phyloP scores from a whole-genome alignment of 1,284 basidiomycete genomes.

The Apiotrichum porosum region DNA sequence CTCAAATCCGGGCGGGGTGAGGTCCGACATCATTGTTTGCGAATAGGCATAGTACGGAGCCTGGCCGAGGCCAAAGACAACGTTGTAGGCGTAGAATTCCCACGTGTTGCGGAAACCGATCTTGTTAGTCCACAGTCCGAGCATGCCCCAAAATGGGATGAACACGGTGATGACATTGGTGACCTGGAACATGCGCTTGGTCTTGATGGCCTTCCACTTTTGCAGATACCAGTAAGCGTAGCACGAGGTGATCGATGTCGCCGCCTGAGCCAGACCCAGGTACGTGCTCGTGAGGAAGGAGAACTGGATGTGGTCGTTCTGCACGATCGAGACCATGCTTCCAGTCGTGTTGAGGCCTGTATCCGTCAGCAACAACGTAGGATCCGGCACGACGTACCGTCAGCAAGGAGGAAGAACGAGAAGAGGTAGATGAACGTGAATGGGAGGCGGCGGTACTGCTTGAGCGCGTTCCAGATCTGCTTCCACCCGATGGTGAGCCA shows the following conservation, averaged over 20 bases:
- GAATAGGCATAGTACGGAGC: conserved; percentile 75
- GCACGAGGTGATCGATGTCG: conserved; percentile 57
- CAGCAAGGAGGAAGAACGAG: conserved; percentile 63
- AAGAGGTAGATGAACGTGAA: conserved; percentile 71
- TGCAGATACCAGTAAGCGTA: conserved; percentile 77
- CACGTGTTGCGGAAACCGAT: conserved; percentile 74
- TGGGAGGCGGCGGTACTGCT: conserved; percentile 56
- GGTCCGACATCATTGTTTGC: conserved; percentile 55
- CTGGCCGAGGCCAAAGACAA: conserved; percentile 71
- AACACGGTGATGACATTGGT: conserved; percentile 67
- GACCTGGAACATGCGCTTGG: conserved; percentile 56
- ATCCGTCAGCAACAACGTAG: too few species aligned
- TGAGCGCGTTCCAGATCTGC: conserved; percentile 67
- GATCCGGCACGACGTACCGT: too few species aligned
- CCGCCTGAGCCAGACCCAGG: conserved; percentile 65
- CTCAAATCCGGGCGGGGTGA: conserved; percentile 73
- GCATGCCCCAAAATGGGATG: conserved; percentile 79
- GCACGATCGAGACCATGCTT: conserved; percentile 40
- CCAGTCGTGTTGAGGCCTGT: conserved; percentile 28
- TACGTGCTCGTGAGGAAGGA: conserved; percentile 72
- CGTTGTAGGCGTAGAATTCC: conserved; percentile 69
- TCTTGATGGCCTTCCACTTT: conserved; percentile 61
- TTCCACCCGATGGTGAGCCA: conserved; percentile 76
- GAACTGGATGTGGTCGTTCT: conserved; percentile 70
- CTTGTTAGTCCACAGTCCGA: conserved; percentile 71